Conservation (phyloP, 495 filamentous ascomycete genomes). For the Penicillium fimorum region DNA sequence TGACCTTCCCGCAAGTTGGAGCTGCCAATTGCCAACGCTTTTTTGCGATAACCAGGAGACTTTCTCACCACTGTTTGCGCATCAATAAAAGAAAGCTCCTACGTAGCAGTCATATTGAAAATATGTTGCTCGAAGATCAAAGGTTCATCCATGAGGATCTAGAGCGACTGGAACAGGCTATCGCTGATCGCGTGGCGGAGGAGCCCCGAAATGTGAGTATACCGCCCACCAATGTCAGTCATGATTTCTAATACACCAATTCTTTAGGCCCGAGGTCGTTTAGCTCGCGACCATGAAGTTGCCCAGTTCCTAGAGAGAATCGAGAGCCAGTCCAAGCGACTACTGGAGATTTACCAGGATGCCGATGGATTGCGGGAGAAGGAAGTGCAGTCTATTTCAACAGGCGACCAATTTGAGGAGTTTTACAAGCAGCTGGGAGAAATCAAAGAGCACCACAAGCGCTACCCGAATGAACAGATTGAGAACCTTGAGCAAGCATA, state of each 20-base stretch:
- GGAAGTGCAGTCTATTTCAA: constrained; percentile 81
- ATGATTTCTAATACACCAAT: constrained; percentile 28
- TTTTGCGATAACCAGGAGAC: constrained; percentile 3
- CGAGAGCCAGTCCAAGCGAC: constrained; percentile 75
- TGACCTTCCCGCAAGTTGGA: constrained; percentile 32
- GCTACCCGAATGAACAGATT: constrained; percentile 90
- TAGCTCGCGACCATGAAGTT: constrained; percentile 88
- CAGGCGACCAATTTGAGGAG: constrained; percentile 85
- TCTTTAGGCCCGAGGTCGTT: constrained; percentile 72
- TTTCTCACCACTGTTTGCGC: constrained; percentile 9
- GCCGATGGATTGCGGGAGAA: constrained; percentile 63
- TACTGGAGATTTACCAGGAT: constrained; percentile 85
- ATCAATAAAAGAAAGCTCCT: not conserved
- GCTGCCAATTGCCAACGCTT: constrained; percentile 14
- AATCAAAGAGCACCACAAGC: constrained; percentile 82
- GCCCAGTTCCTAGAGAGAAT: constrained; percentile 82
- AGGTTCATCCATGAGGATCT: constrained; percentile 92
- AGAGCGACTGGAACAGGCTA: constrained; percentile 89
- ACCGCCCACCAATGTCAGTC: not conserved
- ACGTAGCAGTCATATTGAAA: constrained; percentile 15
- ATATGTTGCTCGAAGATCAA: constrained; percentile 88
- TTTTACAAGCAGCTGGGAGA: constrained; percentile 82
- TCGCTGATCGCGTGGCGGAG: constrained; percentile 82
- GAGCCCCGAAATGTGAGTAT: constrained; percentile 80
- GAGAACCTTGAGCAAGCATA: constrained; percentile 95